These are phyloP conservation scores for Leptographium wingfieldii DNA, from an alignment of 2,329 filamentous ascomycete species.

Conservation along the genomic window DNA sequence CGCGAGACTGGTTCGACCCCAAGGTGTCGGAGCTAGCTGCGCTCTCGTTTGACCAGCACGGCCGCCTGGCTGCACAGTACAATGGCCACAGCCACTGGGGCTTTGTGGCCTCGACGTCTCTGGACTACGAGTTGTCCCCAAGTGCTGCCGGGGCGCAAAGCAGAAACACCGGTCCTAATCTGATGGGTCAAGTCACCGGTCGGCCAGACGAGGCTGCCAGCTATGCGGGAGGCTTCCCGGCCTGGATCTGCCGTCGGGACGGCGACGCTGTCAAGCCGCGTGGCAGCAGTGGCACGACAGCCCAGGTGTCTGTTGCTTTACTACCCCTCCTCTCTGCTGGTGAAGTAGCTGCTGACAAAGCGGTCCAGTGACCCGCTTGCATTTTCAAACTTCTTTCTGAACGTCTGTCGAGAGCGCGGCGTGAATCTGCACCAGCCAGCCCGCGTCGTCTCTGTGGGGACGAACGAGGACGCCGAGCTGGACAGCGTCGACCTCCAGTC, in stretches of 20 bases:
- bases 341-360: not conserved
- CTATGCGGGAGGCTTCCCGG: slow-evolving; percentile 21
- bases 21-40: slow-evolving; percentile 42
- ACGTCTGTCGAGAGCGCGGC: slow-evolving; percentile 42
- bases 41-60: slow-evolving; percentile 59
- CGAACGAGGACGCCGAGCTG: slow-evolving; percentile 36
- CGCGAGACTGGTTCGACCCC: slow-evolving; percentile 57
- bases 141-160: slow-evolving; percentile 3
- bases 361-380: slow-evolving; percentile 43
- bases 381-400: slow-evolving; percentile 53
- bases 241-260: slow-evolving; percentile 44
- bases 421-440: slow-evolving; percentile 56
- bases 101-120: slow-evolving; percentile 40
- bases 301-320: slow-evolving; percentile 44
- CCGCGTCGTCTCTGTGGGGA: slow-evolving; percentile 36
- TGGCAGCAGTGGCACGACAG: slow-evolving; percentile 45
- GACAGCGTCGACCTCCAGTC: slow-evolving; percentile 35
- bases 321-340: not conserved
- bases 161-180: slow-evolving; percentile 24
- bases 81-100: slow-evolving; percentile 41
- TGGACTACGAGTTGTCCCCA: slow-evolving; percentile 31
- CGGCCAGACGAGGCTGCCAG: slow-evolving; percentile 17
- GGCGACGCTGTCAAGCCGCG: slow-evolving; percentile 49
- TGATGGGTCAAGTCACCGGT: slow-evolving; percentile 28
- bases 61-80: slow-evolving; percentile 45